These are phyloP conservation scores for Nakazawaea wyomingensis DNA, from an alignment of 805 yeast genomes.

Conservation along the genomic window DNA sequence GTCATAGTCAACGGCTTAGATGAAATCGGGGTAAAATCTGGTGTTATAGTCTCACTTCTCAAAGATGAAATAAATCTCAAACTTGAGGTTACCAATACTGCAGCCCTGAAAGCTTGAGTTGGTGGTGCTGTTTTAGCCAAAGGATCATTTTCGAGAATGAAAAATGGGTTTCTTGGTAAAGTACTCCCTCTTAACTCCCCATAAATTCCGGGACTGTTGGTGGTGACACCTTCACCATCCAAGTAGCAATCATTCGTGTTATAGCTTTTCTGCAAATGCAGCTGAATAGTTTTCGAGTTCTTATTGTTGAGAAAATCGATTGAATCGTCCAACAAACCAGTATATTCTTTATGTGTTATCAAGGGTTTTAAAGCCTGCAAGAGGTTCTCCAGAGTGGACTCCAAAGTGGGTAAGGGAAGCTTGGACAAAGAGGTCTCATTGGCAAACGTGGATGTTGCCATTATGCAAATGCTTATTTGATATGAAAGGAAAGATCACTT, in stretches of 20 bases:
- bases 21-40: constrained; percentile 51
- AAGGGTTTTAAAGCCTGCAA: constrained; percentile 57
- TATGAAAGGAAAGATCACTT: too few relatives aligned
- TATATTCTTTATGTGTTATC: constrained; percentile 46
- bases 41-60: constrained; percentile 45
- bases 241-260: constrained; percentile 44
- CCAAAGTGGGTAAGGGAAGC: constrained; percentile 58
- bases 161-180: constrained; percentile 73
- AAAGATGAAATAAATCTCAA: constrained; percentile 60
- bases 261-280: constrained; percentile 45
- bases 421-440: constrained; percentile 43
- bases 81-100: constrained; percentile 60
- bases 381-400: constrained; percentile 46
- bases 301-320: constrained; percentile 38
- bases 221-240: constrained; percentile 39
- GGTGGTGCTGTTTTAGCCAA: constrained; percentile 49
- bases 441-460: constrained; percentile 34
- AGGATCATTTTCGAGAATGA: constrained; percentile 72
- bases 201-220: constrained; percentile 54
- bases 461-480: constrained; percentile 8
- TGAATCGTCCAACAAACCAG: constrained; percentile 37
- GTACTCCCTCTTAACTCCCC: constrained; percentile 63
- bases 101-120: constrained; percentile 62
- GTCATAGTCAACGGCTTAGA: constrained; percentile 58
- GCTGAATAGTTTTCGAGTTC: constrained; percentile 42